These are phyloP conservation scores for Globisporangium perplexum DNA, from an alignment of 352 stramenopile species.

Conservation along the genomic window DNA sequence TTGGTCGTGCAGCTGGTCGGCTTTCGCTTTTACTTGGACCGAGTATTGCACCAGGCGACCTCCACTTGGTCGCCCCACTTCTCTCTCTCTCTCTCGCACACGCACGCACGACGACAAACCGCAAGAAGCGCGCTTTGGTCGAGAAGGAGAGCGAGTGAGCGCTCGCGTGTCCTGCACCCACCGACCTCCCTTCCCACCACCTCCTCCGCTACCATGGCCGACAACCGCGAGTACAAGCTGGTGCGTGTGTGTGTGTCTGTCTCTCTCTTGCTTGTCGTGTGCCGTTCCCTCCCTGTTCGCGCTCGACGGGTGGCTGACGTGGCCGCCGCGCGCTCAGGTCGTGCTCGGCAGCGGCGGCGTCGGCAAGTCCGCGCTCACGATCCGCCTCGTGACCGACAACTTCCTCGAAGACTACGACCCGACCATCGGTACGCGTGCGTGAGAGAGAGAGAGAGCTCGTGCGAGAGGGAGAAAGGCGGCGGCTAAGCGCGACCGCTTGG, in stretches of 20 bases:
- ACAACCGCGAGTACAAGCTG: constrained; percentile 84
- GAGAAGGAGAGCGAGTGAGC: not conserved
- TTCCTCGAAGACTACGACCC: constrained; percentile 93
- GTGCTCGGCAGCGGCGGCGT: constrained; percentile 89
- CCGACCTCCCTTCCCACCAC: not conserved
- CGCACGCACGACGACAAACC: constrained; percentile 2
- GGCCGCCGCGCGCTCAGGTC: constrained; percentile 26
- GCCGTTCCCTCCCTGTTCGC: no score
- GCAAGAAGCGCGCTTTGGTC: not conserved
- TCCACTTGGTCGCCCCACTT: not conserved
- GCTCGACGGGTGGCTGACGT: not conserved
- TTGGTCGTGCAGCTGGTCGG: not conserved
- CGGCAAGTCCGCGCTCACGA: constrained; percentile 90
- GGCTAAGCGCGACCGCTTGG: no score
- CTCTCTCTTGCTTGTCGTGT: not conserved
- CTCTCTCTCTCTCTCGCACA: not conserved
- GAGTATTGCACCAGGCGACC: not conserved
- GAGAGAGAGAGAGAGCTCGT: not conserved
- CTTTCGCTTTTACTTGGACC: not conserved
- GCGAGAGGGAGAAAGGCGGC: no score
- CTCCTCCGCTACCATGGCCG: constrained; percentile 26
- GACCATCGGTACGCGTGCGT: constrained; percentile 65
- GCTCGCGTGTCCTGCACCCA: not conserved
- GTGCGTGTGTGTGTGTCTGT: constrained; percentile 21
- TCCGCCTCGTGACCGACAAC: constrained; percentile 90